Conservation (phyloP, 371 early-diverging fungal genomes). For the Mortierella sp. region DNA sequence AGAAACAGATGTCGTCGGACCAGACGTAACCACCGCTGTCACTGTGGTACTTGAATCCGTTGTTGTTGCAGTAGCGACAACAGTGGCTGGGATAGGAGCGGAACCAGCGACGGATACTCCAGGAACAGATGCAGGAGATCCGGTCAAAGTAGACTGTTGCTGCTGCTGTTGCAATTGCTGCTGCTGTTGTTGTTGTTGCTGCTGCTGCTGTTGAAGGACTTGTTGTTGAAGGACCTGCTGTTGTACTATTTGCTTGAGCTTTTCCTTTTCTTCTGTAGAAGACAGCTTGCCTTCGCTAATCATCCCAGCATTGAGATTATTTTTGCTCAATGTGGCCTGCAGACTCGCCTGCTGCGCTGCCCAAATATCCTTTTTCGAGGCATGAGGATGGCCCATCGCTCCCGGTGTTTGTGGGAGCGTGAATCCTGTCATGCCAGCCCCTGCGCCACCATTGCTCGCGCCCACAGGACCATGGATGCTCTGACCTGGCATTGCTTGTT, state of each 20-base stretch:
- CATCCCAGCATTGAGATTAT: conserved; percentile 1
- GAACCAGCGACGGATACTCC: neutral
- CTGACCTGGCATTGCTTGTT: too few species aligned
- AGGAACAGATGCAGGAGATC: neutral
- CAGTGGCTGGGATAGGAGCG: neutral
- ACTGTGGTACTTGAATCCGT: neutral
- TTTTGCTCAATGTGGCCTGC: neutral
- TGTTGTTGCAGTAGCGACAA: neutral
- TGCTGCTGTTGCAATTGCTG: conserved; percentile 4
- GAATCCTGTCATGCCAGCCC: too few species aligned
- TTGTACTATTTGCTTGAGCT: conserved; percentile 1
- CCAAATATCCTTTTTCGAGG: conserved; percentile 3
- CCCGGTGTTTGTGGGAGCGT: neutral
- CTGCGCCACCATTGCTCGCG: too few species aligned
- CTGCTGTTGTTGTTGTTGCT: conserved; percentile 1
- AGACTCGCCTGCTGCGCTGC: conserved; percentile 3
- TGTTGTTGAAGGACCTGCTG: conserved; percentile 4
- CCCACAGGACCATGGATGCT: too few species aligned
- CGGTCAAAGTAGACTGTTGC: neutral
- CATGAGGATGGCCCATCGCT: too few species aligned
- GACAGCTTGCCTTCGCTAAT: neutral
- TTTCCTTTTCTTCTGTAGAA: neutral
- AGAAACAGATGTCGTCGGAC: neutral
- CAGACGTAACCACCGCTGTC: too few species aligned
- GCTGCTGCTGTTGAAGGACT: neutral